Conservation (phyloP, 1,139 yeast species). For the Torulaspora pretoriensis region DNA sequence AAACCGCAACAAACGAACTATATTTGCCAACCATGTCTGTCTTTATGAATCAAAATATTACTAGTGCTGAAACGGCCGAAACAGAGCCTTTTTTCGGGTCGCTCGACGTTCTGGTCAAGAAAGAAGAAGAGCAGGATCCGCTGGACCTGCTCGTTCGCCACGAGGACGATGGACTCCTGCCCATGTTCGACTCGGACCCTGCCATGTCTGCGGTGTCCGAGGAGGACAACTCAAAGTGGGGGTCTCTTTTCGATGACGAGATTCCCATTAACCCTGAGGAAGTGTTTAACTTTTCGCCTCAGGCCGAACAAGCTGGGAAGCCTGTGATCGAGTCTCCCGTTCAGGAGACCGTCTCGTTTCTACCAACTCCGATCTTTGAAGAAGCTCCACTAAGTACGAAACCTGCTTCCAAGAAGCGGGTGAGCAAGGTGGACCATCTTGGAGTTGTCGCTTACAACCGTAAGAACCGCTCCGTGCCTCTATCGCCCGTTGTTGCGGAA, state of each 20-base stretch:
- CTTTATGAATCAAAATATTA: slow-evolving; percentile 2
- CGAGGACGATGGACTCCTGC: slow-evolving; percentile 47
- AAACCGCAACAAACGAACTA: not conserved
- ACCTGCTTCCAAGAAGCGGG: slow-evolving; percentile 8
- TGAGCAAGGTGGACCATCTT: slow-evolving; percentile 48
- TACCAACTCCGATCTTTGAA: slow-evolving; percentile 36
- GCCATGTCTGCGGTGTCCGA: slow-evolving; percentile 16
- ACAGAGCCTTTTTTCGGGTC: not conserved
- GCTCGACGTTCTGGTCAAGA: slow-evolving; percentile 37
- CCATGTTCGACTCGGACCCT: slow-evolving; percentile 49
- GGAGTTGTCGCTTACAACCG: slow-evolving; percentile 64
- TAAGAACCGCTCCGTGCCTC: slow-evolving; percentile 56
- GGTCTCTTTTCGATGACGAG: slow-evolving; percentile 53
- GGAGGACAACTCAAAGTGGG: slow-evolving; percentile 42
- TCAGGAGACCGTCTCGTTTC: slow-evolving; percentile 16
- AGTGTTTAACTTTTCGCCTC: slow-evolving; percentile 23
- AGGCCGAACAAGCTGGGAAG: slow-evolving; percentile 1
- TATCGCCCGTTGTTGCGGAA: slow-evolving; percentile 62
- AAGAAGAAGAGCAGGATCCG: slow-evolving; percentile 18
- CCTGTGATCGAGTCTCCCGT: slow-evolving; percentile 1
- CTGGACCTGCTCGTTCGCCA: slow-evolving; percentile 54
- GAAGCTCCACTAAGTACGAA: slow-evolving; percentile 21
- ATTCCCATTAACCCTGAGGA: slow-evolving; percentile 36
- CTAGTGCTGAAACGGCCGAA: not conserved
- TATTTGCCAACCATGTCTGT: slow-evolving; percentile 5